Base-by-base conservation (phyloP, 2,329 filamentous ascomycete species). In the Aschersonia sp. region DNA sequence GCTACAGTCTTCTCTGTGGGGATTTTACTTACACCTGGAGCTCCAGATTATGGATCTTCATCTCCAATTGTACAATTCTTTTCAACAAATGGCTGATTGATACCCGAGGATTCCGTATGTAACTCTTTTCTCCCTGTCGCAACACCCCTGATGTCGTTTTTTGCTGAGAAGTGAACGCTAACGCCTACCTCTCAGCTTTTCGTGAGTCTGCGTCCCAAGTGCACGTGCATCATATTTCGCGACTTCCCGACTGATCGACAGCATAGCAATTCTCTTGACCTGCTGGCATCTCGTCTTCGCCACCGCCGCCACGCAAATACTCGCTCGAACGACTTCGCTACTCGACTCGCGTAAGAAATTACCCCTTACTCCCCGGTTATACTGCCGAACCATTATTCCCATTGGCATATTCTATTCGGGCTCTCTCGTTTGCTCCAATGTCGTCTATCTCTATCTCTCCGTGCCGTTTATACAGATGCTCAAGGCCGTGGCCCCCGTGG, bases 31-130 rank as follows among this genome's bases (percentile, higher is more conserved):
- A 45, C 32, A 48, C 43, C 5, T 30, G 9, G 14, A 12, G 12
- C 32, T 35, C 5, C 45, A 76, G 73, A 47, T 76, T 78, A 59
- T 94, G 87, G 87, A 94, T 94, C 55, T 73, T 86, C 54, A 77
- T 92, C 61, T 92, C 85, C 57, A 90, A 87, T 54, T 73, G 78
- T 57, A 87, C 89, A 51, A 94, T 94, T 60, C 69, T 94, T 51
- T 94, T 94, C 74, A 94, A 94, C 73, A 94, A 94, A 70, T 89
- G 84, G 77, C 78, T 94, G 45, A 75, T 94, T 50, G 79, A 86
- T 60, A 47, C 43, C 9, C 45, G 41, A 53, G 55, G 52, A 47
- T 57, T 56, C 32, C 54, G 55, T 57, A 53, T 45, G 55, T 55
- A 37, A 4, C 8, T 37, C 35, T 8, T 37, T 12, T 4, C 12